Conservation (phyloP, 23 red algal species). For the Gracilaria gracilis region DNA sequence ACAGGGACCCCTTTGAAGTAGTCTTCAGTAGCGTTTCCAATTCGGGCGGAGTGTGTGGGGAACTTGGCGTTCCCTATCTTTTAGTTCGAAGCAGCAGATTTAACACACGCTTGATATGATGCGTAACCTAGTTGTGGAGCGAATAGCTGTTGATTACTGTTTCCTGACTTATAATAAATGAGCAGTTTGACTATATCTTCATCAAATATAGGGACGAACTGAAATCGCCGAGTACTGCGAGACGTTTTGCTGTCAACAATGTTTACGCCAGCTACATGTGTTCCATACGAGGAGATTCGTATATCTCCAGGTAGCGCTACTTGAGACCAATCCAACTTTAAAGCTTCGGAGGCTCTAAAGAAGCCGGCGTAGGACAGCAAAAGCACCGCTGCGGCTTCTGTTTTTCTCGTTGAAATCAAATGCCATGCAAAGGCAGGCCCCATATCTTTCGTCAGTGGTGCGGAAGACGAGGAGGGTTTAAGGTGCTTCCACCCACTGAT, state of each 20-base stretch:
- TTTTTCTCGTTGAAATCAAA: too few relatives aligned
- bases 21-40: neutral
- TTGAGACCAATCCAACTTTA: neutral
- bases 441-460: neutral
- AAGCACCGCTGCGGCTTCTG: neutral
- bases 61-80: neutral
- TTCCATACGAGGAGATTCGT: neutral
- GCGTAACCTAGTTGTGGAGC: neutral
- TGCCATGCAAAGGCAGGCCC: neutral
- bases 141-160: neutral
- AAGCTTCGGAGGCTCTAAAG: neutral
- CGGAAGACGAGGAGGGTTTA: neutral
- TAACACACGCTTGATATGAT: neutral
- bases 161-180: neutral
- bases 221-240: neutral
- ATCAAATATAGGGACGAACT: neutral
- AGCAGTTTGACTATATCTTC: neutral
- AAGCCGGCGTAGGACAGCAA: slow-evolving; percentile 1
- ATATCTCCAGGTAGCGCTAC: slow-evolving; percentile 18
- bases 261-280: neutral
- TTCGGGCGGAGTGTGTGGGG: slow-evolving; percentile 6
- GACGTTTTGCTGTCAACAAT: neutral
- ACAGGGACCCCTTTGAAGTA: neutral
- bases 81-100: neutral
- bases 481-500: neutral